These are phyloP conservation scores for Neurospora sp. DNA, from an alignment of 495 filamentous ascomycete species.

Conservation along the genomic window DNA sequence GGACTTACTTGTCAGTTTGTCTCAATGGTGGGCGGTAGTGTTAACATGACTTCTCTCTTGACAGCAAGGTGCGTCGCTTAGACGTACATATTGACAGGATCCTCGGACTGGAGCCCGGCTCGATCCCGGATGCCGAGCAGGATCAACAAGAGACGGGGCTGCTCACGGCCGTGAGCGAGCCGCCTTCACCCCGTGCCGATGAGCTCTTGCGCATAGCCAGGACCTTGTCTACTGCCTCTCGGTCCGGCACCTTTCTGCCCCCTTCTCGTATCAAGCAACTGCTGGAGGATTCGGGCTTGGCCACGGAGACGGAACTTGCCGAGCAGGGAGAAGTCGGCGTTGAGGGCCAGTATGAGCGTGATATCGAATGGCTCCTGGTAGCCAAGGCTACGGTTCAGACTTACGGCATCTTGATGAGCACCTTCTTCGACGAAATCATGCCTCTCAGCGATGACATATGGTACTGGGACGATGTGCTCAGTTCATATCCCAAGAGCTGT, in stretches of 20 bases:
- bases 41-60: conserved; percentile 2
- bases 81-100: conserved; percentile 74
- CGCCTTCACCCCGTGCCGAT: conserved; percentile 31
- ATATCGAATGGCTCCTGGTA: conserved; percentile 79
- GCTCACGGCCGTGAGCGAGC: conserved; percentile 9
- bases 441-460: conserved; percentile 71
- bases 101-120: conserved; percentile 20
- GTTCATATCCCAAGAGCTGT: conserved; percentile 58
- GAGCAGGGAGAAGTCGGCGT: conserved; percentile 14
- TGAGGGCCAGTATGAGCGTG: conserved; percentile 46
- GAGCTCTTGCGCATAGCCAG: conserved; percentile 56
- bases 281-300: conserved; percentile 47
- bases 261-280: conserved; percentile 44
- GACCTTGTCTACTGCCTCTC: conserved; percentile 54
- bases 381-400: conserved; percentile 79
- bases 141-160: not conserved
- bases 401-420: conserved; percentile 65
- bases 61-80: conserved; percentile 67
- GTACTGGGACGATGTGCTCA: conserved; percentile 84
- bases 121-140: conserved; percentile 14
- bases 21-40: not conserved
- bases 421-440: conserved; percentile 69
- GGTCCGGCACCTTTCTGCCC: conserved; percentile 42
- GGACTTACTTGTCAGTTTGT: not conserved
- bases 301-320: not conserved